Conservation (phyloP, 2,329 filamentous ascomycete genomes). For the Ascochyta koolunga region DNA sequence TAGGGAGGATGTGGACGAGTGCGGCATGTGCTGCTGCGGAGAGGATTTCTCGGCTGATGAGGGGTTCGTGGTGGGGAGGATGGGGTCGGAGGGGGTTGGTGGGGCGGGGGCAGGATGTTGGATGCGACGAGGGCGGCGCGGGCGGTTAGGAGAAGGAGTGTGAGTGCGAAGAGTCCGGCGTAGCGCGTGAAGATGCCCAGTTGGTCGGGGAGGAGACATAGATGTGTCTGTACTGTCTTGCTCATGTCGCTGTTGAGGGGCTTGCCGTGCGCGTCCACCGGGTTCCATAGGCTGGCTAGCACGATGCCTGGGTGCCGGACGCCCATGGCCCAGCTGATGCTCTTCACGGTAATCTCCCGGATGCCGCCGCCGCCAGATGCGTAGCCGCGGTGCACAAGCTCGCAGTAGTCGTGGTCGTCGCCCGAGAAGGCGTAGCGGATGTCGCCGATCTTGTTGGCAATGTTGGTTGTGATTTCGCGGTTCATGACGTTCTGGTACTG, state of each 20-base stretch:
- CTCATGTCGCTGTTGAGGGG: constrained; percentile 47
- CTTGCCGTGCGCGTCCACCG: constrained; percentile 65
- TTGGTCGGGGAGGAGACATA: constrained; percentile 90
- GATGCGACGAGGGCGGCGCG: constrained; percentile 51
- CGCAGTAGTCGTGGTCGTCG: constrained; percentile 98
- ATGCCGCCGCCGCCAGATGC: constrained; percentile 63
- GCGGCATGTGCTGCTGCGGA: constrained; percentile 1
- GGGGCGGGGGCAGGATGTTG: constrained; percentile 13
- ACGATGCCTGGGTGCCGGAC: constrained; percentile 86
- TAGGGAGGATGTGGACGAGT: constrained; percentile 43
- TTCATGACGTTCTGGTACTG: constrained; percentile 96
- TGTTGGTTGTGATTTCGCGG: constrained; percentile 73
- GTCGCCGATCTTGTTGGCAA: constrained; percentile 80
- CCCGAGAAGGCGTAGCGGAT: constrained; percentile 89
- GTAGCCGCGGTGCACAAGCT: constrained; percentile 76
- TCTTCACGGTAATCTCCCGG: constrained; percentile 91
- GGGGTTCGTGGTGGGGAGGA: constrained; percentile 37
- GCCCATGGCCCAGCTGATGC: constrained; percentile 95
- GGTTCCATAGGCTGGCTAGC: constrained; percentile 91
- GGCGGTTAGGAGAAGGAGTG: constrained; percentile 55
- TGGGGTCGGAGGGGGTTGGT: constrained; percentile 15
- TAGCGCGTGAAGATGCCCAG: constrained; percentile 84
- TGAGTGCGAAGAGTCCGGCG: constrained; percentile 64
- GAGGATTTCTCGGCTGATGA: not conserved
- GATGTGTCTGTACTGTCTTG: constrained; percentile 79